Conservation (phyloP, 306 rosid species). For the Pachyrhizus erosus region DNA sequence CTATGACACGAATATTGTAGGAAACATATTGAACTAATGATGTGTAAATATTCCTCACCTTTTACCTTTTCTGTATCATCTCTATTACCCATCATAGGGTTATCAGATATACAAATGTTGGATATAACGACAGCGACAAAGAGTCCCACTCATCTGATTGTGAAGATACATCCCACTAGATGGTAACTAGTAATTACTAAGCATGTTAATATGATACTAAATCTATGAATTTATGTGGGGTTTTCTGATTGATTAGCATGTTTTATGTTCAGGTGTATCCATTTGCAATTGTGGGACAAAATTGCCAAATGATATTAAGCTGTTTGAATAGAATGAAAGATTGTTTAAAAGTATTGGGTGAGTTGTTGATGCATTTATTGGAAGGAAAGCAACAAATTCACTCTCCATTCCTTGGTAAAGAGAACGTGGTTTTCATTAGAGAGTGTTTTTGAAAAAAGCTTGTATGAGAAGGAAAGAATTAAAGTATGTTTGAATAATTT, state of each 20-base stretch:
- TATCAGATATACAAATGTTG: background rate
- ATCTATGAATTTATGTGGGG: constrained; percentile 22
- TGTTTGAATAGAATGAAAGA: background rate
- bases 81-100: constrained; percentile 31
- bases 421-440: background rate
- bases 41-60: constrained; percentile 33
- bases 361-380: constrained; percentile 19
- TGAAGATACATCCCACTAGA: constrained; percentile 23
- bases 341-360: background rate
- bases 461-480: background rate
- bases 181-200: background rate
- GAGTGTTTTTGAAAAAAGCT: background rate
- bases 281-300: background rate
- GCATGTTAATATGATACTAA: constrained; percentile 1
- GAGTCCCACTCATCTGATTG: background rate
- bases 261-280: background rate
- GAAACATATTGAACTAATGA: background rate
- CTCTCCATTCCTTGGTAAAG: background rate
- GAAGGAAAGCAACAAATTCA: background rate
- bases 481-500: background rate
- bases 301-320: background rate
- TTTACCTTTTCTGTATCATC: constrained; percentile 33
- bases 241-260: background rate
- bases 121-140: constrained; percentile 19
- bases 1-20: constrained; percentile 13